Evolutionary conservation across 2,329 filamentous ascomycete genomes (phyloP), one percentile per base, ranked within the genome.

Genomic region (Aspergillus latus): DNA sequence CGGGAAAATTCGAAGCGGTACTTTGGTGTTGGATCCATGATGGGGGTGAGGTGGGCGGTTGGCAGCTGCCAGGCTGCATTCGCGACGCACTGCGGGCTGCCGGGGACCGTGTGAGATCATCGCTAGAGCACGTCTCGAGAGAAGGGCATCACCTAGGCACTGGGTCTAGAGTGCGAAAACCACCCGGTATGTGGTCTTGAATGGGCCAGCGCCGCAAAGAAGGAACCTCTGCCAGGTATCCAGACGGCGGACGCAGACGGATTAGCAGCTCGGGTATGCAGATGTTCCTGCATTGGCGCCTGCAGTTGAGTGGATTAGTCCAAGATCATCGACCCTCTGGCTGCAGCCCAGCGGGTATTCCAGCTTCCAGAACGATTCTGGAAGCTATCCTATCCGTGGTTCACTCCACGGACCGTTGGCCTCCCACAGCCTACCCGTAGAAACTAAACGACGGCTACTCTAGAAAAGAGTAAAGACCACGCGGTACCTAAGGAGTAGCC

Each of bases 361-460:
- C 46, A 43, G 44, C 9, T 58, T 59, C 54, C 51, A 59, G 46
- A 57, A 54, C 15, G 10, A 45, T 60, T 60, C 55, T 58, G 48
- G 54, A 58, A 60, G 29, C 49, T 44, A 13, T 39, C 40, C 43
- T 13, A 11, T 48, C 54, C 51, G 52, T 51, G 58, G 58, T 60
- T 60, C 55, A 50, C 54, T 16, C 13, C 45, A 48, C 49, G 50
- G 48, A 53, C 42, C 52, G 52, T 49, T 49, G 51, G 49, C 49
- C 42, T 43, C 49, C 51, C 37, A 36, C 36, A 15, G 16, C 49
- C 21, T 32, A 43, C 16, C 49, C 48, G 36, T 21, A 29, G 11
- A 34, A 9, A 11, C 28, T 37, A 49, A 40, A 5, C 32, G 37
- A 32, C 48, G 37, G 43, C 48, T 5, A 8, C 16, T 34, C 1